Percentiles rank a stretch among this genome's conserved stretches.
Conservation (phyloP, 495 filamentous ascomycete genomes). For the Talaromyces stipitatus region DNA sequence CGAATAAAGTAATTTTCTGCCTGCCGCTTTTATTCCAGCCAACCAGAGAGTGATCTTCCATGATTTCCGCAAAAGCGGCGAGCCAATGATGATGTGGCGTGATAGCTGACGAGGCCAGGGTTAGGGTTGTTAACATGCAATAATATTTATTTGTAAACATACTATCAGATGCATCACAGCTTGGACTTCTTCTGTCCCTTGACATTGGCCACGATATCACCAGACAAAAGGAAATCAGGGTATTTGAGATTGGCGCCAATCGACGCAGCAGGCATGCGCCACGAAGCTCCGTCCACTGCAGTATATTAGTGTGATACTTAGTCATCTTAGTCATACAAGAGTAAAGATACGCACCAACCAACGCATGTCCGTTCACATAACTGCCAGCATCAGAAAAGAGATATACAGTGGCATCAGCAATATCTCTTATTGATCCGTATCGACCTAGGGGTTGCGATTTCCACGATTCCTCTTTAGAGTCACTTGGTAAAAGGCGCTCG, state of each 20-base stretch:
- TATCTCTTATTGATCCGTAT: constrained; percentile 74
- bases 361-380: constrained; percentile 69
- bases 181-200: constrained; percentile 57
- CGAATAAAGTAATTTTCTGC: not conserved
- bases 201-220: constrained; percentile 46
- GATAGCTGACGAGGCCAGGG: not conserved
- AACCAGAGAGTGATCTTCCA: not conserved
- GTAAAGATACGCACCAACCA: constrained; percentile 48
- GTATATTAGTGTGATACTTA: constrained; percentile 8
- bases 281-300: constrained; percentile 38
- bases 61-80: not conserved
- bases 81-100: not conserved
- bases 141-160: not conserved
- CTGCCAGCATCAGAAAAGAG: constrained; percentile 76
- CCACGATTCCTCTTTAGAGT: constrained; percentile 20
- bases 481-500: constrained; percentile 33
- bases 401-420: constrained; percentile 87
- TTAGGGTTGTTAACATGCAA: not conserved
- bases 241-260: constrained; percentile 45
- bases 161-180: no score
- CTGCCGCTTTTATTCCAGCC: not conserved
- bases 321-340: not conserved
- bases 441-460: constrained; percentile 64
- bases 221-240: constrained; percentile 57
- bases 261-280: constrained; percentile 28